Evolutionary conservation across 2,329 filamentous ascomycete genomes (phyloP), one percentile per base, ranked within the genome.

Genomic region (Curvularia sp.): DNA sequence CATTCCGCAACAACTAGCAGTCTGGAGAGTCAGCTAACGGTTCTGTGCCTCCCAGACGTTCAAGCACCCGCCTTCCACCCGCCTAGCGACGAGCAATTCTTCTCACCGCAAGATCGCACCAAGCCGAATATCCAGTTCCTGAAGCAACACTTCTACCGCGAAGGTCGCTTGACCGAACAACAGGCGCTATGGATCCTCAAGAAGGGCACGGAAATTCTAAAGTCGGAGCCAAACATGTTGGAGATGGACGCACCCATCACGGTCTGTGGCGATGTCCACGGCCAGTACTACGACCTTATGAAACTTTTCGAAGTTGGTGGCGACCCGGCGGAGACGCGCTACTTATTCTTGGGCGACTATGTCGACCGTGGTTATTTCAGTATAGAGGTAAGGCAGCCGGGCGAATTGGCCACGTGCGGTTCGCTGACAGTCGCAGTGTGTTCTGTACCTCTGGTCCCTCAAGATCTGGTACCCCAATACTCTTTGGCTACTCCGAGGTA

Each of bases 191-290:
- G 90, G 88, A 99, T 99, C 72, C 89, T 99, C 77, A 87, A 88
- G 71, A 88, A 89, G 70, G 95, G 94, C 62, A 93, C 92, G 55
- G 91, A 97, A 78, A 81, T 99, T 50, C 84, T 99, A 72, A 90
- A 89, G 74, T 85, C 89, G 62, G 95, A 99, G 81, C 94, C 95
- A 65, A 99, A 98, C 79, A 84, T 99, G 65, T 85, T 99, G 68
- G 95, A 99, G 84, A 99, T 99, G 95, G 95, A 99, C 79, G 95
- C 95, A 41, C 95, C 95, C 61, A 99, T 99, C 75, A 99, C 95
- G 9, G 95, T 99, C 50, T 99, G 95, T 74, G 95, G 95, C 76
- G 95, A 99, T 75, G 93, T 99, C 54, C 95, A 99, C 79, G 95
- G 95, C 68, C 95, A 99, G 81, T 99, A 98, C 82, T 99, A 97